These are phyloP conservation scores for Lecanoromycetidae sp. DNA, from an alignment of 2,329 filamentous ascomycete genomes.

Conservation along the genomic window DNA sequence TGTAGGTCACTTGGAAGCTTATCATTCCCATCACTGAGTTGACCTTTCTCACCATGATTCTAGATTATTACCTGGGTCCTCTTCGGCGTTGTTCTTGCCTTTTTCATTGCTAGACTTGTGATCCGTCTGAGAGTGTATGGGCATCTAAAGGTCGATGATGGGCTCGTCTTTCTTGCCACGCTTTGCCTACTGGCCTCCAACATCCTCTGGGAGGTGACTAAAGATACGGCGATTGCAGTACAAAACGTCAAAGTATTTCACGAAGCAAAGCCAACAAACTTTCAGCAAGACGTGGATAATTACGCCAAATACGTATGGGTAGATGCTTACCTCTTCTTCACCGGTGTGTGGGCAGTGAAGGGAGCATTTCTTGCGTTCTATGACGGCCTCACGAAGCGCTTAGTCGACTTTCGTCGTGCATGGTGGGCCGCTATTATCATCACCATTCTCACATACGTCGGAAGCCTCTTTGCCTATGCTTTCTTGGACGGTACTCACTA, in stretches of 20 bases:
- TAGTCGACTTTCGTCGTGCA: neutral
- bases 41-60: no score
- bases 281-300: neutral
- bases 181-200: conserved; percentile 1
- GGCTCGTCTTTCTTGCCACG: conserved; percentile 3
- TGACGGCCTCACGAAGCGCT: conserved; percentile 2
- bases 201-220: neutral
- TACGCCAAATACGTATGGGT: conserved; percentile 2
- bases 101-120: neutral
- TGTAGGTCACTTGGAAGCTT: neutral
- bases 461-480: conserved; percentile 7
- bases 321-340: neutral
- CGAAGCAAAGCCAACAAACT: neutral
- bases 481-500: neutral
- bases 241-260: neutral
- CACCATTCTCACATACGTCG: conserved; percentile 5
- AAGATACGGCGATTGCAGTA: neutral
- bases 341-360: conserved; percentile 5
- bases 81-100: neutral
- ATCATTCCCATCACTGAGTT: neutral
- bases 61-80: conserved; percentile 2
- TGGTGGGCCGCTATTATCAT: conserved; percentile 1
- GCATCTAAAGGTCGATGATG: conserved; percentile 4
- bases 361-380: conserved; percentile 5
- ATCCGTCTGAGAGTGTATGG: conserved; percentile 2